Evolutionary conservation across 106 monocot genomes (phyloP), one percentile per base, ranked within the genome.

Genomic region (Phalaenopsis aphrodite): DNA sequence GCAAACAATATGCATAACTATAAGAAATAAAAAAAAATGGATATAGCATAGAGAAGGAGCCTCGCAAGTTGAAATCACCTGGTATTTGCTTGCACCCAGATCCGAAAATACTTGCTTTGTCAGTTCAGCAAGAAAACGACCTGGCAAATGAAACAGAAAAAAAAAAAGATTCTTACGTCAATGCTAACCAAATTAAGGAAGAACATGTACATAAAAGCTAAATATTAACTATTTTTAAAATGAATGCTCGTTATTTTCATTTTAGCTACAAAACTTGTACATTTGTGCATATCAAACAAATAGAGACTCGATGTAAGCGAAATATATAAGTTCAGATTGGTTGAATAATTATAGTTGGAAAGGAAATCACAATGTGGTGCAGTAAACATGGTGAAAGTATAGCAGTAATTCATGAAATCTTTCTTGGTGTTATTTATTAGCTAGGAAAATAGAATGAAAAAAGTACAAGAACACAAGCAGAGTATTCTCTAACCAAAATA

Each of bases 51-150:
- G 43, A 74, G 15, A 74, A 74, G 10, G 15, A 43, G 74, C 42
- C 43, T 45, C 6, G 43, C 49, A 15, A 2, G 30, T 2, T 37
- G 36, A 9, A 43, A 79, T 21, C 72, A 94, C 98, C 98, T 99
- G 98, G 77, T 99, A 99, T 93, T 99, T 99, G 86, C 94, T 99
- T 72, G 89, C 90, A 84, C 80, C 83, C 82, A 99, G 89, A 75
- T 99, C 98, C 81, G 89, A 89, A 76, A 99, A 99, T 2, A 99
- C 94, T 91, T 99, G 89, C 71, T 94, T 99, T 77, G 98, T 99
- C 68, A 99, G 75, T 79, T 99, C 98, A 77, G 83, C 98, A 86
- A 94, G 94, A 84, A 99, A 99, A 18, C 94, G 98, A 39, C 98
- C 98, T 99, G 82, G 37, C 45, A 14, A 68, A 81, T 57, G 43